Evolutionary conservation across 1,284 basidiomycete species (phyloP), one percentile per base, ranked within the genome.

Genomic region (Boletus albobrunnescens): DNA sequence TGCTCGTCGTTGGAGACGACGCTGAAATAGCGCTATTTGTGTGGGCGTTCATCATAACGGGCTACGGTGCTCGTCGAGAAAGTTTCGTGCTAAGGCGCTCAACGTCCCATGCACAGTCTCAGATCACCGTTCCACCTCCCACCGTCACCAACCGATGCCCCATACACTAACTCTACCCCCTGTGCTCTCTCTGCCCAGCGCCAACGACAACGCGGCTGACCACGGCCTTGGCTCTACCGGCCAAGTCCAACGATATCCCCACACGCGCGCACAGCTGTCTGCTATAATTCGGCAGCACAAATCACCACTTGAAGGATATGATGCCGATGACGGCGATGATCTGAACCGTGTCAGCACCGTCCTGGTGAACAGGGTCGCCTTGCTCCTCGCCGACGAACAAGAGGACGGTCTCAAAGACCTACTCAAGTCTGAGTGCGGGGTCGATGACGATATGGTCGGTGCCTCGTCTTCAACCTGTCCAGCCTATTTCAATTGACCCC

Each of bases 361-460:
- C 31, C 68, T 92, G 10, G 78, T 92, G 17, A 77, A 75, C 58
- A 76, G 76, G 58, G 83, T 93, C 12, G 85, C 88, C 23, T 69
- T 72, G 4, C 69, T 91, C 41, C 77, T 95, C 37, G 79, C 80
- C 37, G 79, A 84, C 48, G 92, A 95, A 66, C 81, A 86, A 50
- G 91, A 94, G 67, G 92, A 94, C 50, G 81, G 84, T 46, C 78
- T 94, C 60, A 93, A 93, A 70, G 60, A 67, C 3, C 58, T 91
- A 26, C 75, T 95, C 49, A 87, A 81, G 64, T 75, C 77, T 26
- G 80, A 77, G 32, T 87, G 85, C 59, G 77, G 76, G 6, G 79
- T 90, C 56, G 79, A 90, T 58, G 82, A 87, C 52, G 85, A 87
- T 58, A 81, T 81, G 67, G 91, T 92, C 52, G 61, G 70, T 60